Evolutionary conservation across 768 basidiomycete species (phyloP), one percentile per base, ranked within the genome.

Genomic region (Neoboletus brunneissimus): DNA sequence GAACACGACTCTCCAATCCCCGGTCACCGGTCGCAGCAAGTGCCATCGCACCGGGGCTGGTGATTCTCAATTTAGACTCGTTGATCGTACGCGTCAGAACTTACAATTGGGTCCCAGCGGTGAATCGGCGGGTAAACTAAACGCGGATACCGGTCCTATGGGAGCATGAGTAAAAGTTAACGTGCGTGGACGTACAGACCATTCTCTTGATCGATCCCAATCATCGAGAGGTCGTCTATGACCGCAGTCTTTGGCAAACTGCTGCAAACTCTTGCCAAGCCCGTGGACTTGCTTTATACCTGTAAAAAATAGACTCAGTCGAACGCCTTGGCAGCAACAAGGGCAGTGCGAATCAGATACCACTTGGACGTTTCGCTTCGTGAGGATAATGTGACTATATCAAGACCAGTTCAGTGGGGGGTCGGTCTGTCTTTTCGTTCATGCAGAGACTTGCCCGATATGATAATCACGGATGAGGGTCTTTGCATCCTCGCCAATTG

Each of bases 191-290:
- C 15, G 13, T 4, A 49, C 58, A 5, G n/a, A 82, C 87, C 88
- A 61, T 87, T 87, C 65, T 89, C 88, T 67, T 88, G 88, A 72
- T 89, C 87, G 18, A 80, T 88, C 1, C 87, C 87, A 42, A 88
- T 82, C 63, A 88, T 73, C n/a, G 25, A 89, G 72, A 1, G 85
- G 87, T 9, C 61, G 70, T 13, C 63, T 57, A 48, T 89, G 87
- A 0, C 86, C 81, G 1, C 81, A 75, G 27, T 81, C 76, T 55
- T 77, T 79, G 4, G 88, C 86, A 12, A 85, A 63, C 25, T 61
- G 59, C 62, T 88, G 87, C 35, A 89, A 65, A 37, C 76, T 73
- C 25, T 66, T 68, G 6, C 86, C 70, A 15, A 89, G 70, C 12
- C 57, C 58, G 4, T 78, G 76, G 0, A 82, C 75, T 61, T 88